Percentiles rank a stretch among this genome's conserved stretches.
Conservation (phyloP, 352 stramenopile genomes). For the Phytophthora brassicae region DNA sequence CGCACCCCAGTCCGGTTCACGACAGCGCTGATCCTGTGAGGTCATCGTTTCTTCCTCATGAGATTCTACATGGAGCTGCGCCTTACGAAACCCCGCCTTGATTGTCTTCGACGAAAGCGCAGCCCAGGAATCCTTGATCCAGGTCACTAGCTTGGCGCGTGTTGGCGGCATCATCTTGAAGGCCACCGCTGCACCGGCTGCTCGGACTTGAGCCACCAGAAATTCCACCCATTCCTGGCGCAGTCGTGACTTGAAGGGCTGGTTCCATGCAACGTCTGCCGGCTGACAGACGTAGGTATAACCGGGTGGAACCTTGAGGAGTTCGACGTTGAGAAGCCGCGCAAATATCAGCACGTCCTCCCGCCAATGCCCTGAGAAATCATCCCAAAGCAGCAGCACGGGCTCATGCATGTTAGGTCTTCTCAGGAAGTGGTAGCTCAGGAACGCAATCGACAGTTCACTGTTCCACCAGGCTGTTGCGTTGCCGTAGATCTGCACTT, state of each 20-base stretch:
- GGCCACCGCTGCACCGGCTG: neutral
- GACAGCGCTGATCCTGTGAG: neutral
- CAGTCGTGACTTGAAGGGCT: conserved; percentile 2
- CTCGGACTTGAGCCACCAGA: neutral
- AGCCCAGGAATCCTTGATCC: conserved; percentile 2
- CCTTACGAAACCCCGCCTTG: neutral
- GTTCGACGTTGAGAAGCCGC: neutral
- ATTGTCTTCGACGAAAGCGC: neutral
- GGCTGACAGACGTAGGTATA: conserved; percentile 5
- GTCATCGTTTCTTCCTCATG: neutral
- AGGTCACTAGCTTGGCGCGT: neutral
- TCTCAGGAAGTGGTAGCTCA: conserved; percentile 17
- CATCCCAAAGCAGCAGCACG: conserved; percentile 1
- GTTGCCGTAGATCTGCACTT: conserved; percentile 34
- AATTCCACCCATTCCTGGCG: neutral
- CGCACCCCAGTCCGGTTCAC: neutral
- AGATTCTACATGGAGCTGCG: neutral
- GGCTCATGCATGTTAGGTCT: conserved; percentile 4
- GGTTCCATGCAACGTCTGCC: conserved; percentile 3
- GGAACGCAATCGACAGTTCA: conserved; percentile 23
- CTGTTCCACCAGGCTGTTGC: conserved; percentile 36
- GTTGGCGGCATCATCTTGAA: conserved; percentile 5
- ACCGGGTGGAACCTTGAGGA: neutral
- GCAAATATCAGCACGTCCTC: conserved; percentile 2
- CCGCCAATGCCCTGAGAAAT: conserved; percentile 8